Evolutionary conservation across 2,329 filamentous ascomycete genomes (phyloP), one percentile per base, ranked within the genome.

Genomic region (Phaeosphaeriaceae sp.): DNA sequence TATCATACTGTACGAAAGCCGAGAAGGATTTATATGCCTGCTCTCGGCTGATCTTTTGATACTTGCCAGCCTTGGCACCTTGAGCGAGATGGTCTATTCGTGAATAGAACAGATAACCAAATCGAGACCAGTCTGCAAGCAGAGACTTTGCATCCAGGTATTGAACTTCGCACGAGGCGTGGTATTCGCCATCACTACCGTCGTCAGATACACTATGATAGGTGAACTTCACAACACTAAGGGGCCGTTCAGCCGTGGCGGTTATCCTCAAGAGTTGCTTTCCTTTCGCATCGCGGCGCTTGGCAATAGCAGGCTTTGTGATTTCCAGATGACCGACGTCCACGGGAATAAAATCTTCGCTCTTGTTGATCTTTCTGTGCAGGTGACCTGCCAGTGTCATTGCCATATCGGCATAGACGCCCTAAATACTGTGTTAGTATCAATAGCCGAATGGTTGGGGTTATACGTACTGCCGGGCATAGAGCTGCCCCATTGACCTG

Each of bases 381-480:
- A 66, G 36, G 62, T 53, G 3, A 70, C 25, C 25, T 4, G 13
- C 77, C 9, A 76, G 56, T 1, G 69, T 74, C 11, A 75, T 50
- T 2, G 75, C 73, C 25, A 78, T 74, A 33, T 78, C 76, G 1
- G 74, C 71, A 45, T 75, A 77, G 0, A 31, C 6, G 25, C 25
- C 25, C 25, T 31, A 11, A 5, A 31, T 31, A 11, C 25, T 11
- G 6, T 5, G 25, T 31, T 31, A 31, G 25, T 31, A 6, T 31
- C 6, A 5, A 31, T 31, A 31, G 11, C 5, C 6, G 25, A 31
- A 31, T 11, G 5, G 25, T 31, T 31, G 25, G 11, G 5, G 11
- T 5, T 31, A 31, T 31, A 31, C 25, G 25, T 31, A 31, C 25
- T 31, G 25, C 25, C 25, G 25, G 25, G 25, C 25, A 42, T 7